Base-by-base conservation (phyloP, 148 eudicot genomes). In the Linanthus parryae region DNA sequence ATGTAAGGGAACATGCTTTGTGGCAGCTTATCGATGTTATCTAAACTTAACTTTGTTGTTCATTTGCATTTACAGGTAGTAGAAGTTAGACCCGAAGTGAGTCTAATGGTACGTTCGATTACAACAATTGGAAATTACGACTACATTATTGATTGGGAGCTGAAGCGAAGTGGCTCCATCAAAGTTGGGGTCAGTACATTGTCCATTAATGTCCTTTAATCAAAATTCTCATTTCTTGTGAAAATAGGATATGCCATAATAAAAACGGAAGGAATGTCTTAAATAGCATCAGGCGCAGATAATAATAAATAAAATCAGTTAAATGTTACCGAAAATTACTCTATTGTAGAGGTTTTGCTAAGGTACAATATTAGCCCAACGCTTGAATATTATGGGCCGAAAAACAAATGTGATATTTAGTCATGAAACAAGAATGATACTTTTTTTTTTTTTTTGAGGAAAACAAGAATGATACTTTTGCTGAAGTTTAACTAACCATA, bases 101-200 rank as follows among this genome's bases (percentile, higher is more conserved):
- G 44, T 44, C 54, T 78, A 15, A 74, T 73, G 22, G 79, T 74
- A 46, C 70, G 83, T 18, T 70, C 61, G 71, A 68, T 73, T 7
- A 29, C 78, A 8, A 52, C 83, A 2, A 53, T 73, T 7, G 73
- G 73, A n/a, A 73, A 73, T 49, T 78, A 78, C 43, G 83, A 78
- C 62, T 73, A 78, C 40, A 59, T 78, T 20, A 30, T 70, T 39
- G 83, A 74, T 47, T 71, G 67, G 74, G 74, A 71, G 44, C 65
- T 78, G 51, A 61, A 64, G 29, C 66, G 65, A 68, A 64, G 57
- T 49, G 74, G 77, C 40, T 31, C 55, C 10, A 74, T 78, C 27
- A 78, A 59, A 57, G 57, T 62, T 19, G 63, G 53, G 35, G 77
- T 72, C 59, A 62, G 44, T 38, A n/a, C 3, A 8, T 16, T 13